Conservation (phyloP, 768 basidiomycete genomes). For the Pleurotus salmoneostramineus region DNA sequence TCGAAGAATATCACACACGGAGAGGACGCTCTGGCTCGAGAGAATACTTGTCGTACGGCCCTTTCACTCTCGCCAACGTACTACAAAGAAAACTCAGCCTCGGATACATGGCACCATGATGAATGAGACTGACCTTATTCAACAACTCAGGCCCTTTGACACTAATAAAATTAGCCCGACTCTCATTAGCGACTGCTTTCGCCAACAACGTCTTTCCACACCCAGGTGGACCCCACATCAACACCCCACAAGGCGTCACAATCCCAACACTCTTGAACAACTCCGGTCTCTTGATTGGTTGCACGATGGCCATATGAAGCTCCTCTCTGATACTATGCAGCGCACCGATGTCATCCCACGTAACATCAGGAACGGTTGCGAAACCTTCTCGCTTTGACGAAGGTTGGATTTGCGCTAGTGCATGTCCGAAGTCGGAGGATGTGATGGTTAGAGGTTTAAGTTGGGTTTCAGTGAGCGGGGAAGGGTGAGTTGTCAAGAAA, state of each 20-base stretch:
- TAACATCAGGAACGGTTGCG: constrained; percentile 92
- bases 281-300: constrained; percentile 88
- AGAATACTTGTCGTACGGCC: constrained; percentile 92
- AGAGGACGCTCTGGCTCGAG: constrained; percentile 86
- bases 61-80: constrained; percentile 98
- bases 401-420: constrained; percentile 89
- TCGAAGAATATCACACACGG: constrained; percentile 97
- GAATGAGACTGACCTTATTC: constrained; percentile 72
- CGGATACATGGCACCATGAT: not conserved
- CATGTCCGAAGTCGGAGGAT: constrained; percentile 71
- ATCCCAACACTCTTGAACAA: constrained; percentile 89
- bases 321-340: constrained; percentile 84
- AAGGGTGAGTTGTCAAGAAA: constrained; percentile 86
- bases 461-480: constrained; percentile 71
- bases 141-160: constrained; percentile 96
- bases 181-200: constrained; percentile 97
- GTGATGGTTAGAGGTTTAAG: constrained; percentile 82
- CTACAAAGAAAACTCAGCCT: constrained; percentile 30
- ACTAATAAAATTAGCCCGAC: constrained; percentile 93
- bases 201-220: constrained; percentile 98
- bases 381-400: constrained; percentile 98
- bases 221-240: constrained; percentile 98
- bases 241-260: constrained; percentile 85
- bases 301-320: constrained; percentile 96
- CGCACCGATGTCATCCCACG: constrained; percentile 94